Percentiles rank a stretch among this genome's conserved stretches.
Conservation (phyloP, 2,329 filamentous ascomycete genomes). For the Colletotrichum simmondsii region DNA sequence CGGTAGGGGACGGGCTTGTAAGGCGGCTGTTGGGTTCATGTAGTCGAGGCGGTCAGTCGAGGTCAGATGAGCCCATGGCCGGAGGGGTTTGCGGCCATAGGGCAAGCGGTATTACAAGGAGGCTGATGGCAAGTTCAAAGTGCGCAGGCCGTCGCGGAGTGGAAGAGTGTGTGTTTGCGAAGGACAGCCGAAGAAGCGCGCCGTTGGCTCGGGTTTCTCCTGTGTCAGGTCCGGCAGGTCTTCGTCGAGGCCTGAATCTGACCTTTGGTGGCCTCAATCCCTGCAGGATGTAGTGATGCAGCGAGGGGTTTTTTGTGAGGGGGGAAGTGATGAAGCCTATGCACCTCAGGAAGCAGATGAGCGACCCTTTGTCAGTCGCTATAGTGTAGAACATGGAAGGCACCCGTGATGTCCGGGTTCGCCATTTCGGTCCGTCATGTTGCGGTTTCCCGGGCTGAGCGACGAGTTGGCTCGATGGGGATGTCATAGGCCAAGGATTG, state of each 20-base stretch:
- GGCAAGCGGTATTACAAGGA: slow-evolving; percentile 7
- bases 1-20: slow-evolving; percentile 12
- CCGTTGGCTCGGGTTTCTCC: slow-evolving; percentile 24
- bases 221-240: slow-evolving; percentile 10
- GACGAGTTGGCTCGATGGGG: slow-evolving; percentile 1
- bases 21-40: slow-evolving; percentile 26
- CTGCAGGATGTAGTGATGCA: background rate
- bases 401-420: background rate
- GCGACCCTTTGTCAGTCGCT: background rate
- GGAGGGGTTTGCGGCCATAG: slow-evolving; percentile 17
- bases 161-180: slow-evolving; percentile 16
- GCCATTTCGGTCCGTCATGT: slow-evolving; percentile 5
- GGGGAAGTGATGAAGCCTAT: background rate
- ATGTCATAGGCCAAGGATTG: slow-evolving; percentile 22
- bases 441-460: slow-evolving; percentile 11
- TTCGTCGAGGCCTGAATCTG: background rate
- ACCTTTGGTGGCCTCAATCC: background rate
- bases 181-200: slow-evolving; percentile 1
- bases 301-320: background rate
- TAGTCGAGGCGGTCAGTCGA: slow-evolving; percentile 31
- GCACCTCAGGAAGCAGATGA: background rate
- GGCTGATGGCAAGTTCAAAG: background rate
- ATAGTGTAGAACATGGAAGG: background rate
- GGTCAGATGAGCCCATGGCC: slow-evolving; percentile 31
- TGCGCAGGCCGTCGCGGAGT: background rate